Conservation (phyloP, 1,284 basidiomycete species). For the Agroathelia rolfsii region DNA sequence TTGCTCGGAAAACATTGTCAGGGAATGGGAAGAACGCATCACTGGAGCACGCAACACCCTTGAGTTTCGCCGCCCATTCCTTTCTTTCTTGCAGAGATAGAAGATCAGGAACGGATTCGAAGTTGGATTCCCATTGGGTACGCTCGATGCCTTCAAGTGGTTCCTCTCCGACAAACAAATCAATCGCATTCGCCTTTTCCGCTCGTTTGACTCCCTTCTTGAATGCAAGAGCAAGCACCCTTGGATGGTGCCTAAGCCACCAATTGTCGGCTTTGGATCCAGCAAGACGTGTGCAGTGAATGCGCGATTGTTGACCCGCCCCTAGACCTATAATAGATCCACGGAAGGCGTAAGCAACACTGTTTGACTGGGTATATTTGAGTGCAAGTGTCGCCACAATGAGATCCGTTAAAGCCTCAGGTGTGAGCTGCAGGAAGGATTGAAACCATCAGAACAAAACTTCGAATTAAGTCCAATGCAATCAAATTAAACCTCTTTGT, state of each 20-base stretch:
- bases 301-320: constrained; percentile 96
- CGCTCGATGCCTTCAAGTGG: constrained; percentile 82
- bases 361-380: constrained; percentile 99
- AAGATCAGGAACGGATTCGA: constrained; percentile 65
- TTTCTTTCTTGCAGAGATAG: constrained; percentile 68
- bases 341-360: constrained; percentile 91
- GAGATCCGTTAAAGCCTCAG: constrained; percentile 71
- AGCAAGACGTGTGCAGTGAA: constrained; percentile 97
- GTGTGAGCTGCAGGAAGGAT: constrained; percentile 56
- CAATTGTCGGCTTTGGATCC: constrained; percentile 98
- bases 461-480: not conserved
- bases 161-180: constrained; percentile 91
- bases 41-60: constrained; percentile 85
- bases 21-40: constrained; percentile 99
- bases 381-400: constrained; percentile 93
- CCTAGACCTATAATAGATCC: constrained; percentile 94
- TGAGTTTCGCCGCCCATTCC: constrained; percentile 63
- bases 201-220: constrained; percentile 97
- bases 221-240: constrained; percentile 87
- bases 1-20: constrained; percentile 92
- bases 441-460: not conserved
- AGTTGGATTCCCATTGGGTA: constrained; percentile 85
- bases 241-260: constrained; percentile 97
- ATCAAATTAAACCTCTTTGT: constrained; percentile 55
- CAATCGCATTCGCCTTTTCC: constrained; percentile 97